phyloP scores from a whole-genome alignment of 495 filamentous ascomycete genomes.

The Amorphotheca resinae region DNA sequence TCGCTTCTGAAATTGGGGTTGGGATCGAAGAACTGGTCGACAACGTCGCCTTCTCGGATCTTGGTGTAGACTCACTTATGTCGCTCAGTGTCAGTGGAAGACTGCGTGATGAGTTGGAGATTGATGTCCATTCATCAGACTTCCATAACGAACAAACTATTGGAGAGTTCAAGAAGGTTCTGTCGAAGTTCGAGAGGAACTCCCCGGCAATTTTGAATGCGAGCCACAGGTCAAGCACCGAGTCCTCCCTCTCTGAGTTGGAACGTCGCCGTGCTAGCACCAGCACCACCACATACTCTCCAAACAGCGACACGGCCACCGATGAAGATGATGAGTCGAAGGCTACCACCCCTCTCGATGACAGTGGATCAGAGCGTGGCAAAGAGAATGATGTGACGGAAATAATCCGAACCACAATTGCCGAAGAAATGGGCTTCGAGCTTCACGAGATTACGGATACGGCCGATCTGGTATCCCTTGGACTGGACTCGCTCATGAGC shows the following conservation, averaged over 20 bases:
- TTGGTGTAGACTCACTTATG: constrained; percentile 51
- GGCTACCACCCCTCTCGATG: constrained; percentile 15
- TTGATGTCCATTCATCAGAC: constrained; percentile 40
- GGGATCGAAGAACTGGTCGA: constrained; percentile 46
- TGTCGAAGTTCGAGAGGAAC: constrained; percentile 33
- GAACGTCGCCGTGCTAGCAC: constrained; percentile 5
- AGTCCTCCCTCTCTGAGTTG: too few species aligned
- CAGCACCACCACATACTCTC: constrained; percentile 11
- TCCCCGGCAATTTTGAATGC: not conserved
- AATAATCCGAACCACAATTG: constrained; percentile 37
- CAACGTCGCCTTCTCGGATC: constrained; percentile 38
- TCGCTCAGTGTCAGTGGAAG: constrained; percentile 39
- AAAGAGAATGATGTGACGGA: constrained; percentile 6
- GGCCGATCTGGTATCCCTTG: constrained; percentile 39
- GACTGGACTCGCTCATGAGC: constrained; percentile 49
- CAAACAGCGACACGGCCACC: constrained; percentile 44
- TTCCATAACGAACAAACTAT: constrained; percentile 44
- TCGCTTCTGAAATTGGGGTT: constrained; percentile 56
- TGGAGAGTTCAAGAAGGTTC: constrained; percentile 23
- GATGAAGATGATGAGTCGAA: constrained; percentile 25
- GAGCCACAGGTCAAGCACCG: not conserved
- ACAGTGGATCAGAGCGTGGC: constrained; percentile 12
- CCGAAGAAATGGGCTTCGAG: constrained; percentile 55
- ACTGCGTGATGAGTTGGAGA: constrained; percentile 42
- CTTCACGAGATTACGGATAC: constrained; percentile 46